These are phyloP conservation scores for Trichophyton rubrum DNA, from an alignment of 2,329 filamentous ascomycete genomes.

Conservation along the genomic window DNA sequence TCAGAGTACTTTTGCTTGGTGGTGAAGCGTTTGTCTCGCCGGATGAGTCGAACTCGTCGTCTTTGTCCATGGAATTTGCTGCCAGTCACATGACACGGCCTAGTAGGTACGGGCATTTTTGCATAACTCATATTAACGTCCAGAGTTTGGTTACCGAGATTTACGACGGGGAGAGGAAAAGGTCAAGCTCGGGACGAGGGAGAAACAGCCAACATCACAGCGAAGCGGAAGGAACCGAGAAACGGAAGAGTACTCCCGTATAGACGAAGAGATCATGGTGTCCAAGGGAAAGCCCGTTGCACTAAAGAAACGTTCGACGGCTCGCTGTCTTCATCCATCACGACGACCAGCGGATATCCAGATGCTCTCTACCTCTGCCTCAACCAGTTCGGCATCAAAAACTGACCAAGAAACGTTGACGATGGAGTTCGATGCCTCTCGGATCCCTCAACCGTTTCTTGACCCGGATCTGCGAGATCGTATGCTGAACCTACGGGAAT, in stretches of 20 bases:
- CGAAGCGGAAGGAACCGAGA: background rate
- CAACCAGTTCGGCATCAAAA: background rate
- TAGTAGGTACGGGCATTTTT: too few relatives aligned
- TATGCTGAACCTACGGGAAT: background rate
- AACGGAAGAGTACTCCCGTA: background rate
- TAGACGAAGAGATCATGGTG: background rate
- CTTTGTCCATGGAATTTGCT: background rate
- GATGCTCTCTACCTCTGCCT: background rate
- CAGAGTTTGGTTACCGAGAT: too few relatives aligned
- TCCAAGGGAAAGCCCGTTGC: background rate
- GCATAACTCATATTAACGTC: too few relatives aligned
- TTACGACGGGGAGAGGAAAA: too few relatives aligned
- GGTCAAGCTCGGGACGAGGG: too few relatives aligned
- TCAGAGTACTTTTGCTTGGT: background rate
- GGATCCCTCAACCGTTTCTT: slow-evolving; percentile 13
- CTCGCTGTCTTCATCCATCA: slow-evolving; percentile 8
- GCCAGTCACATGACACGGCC: background rate
- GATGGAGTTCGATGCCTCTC: slow-evolving; percentile 13
- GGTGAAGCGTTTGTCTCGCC: background rate
- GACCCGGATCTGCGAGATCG: slow-evolving; percentile 3
- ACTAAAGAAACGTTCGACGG: background rate
- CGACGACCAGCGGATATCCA: slow-evolving; percentile 10
- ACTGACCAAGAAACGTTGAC: background rate
- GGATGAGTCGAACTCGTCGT: background rate
- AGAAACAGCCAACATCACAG: background rate